Base-by-base conservation (phyloP, 495 filamentous ascomycete species). In the Glonium stellatum region DNA sequence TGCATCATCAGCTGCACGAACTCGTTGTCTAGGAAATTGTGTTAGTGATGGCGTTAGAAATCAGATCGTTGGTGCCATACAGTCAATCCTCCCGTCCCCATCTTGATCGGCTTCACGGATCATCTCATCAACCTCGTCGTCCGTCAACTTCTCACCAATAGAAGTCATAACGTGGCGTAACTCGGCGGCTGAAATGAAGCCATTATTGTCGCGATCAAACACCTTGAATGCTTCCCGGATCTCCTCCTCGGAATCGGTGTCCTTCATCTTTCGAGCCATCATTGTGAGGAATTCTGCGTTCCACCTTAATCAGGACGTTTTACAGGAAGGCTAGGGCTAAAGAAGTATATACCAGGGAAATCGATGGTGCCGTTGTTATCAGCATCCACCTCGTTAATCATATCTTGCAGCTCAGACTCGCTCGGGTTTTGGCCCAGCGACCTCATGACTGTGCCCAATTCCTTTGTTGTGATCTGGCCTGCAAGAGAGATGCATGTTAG, bases 1-100 rank as follows among this genome's bases (percentile, higher is more conserved):
- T 98, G 93, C 92, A 98, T 97, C 93, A 98, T 98, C 72, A 98
- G 86, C 80, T 98, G 93, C 68, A 98, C 93, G 74, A 98, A 98
- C 79, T 98, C 93, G 81, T 98, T 97, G 79, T 98, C 93, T 98
- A 72, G 41, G 36, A 19, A 8, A 18, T 15, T 56, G 37, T 1
- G 69, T 83, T 67, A 82, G 78, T 53, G 21, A 34, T 9, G 47
- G 41, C 5, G 23, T n/a, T 15, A 22, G 3, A 21, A 15, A 57
- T 22, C 35, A 55, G 34, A 44, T 66, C 79, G 19, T 12, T 10
- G 23, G 5, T 4, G 5, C 19, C 53, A 12, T 62, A 98, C 93
- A 98, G 77, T 98, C 93, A 71, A 98, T 98, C 61, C 87, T 81
- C 62, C 92, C 93, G 76, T 98, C 93, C 65, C 93, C 93, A 75